phyloP scores from a whole-genome alignment of 1,284 basidiomycete genomes.

The Lentinus polychrous region DNA sequence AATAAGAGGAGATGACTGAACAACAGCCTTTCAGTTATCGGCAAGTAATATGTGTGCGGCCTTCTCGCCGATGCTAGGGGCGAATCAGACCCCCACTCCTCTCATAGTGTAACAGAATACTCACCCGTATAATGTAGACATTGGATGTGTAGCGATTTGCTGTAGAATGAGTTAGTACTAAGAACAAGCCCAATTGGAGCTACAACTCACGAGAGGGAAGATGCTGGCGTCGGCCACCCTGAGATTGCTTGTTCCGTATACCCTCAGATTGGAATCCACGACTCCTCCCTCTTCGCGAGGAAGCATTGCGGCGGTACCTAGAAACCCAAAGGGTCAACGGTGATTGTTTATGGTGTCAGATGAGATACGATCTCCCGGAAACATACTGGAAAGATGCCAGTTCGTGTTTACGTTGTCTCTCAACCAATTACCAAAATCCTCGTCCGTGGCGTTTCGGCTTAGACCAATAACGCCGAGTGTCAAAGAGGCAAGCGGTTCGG shows the following conservation, averaged over 20 bases:
- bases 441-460: neutral
- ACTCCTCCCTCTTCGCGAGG: conserved; percentile 22
- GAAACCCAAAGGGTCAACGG: neutral
- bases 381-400: neutral
- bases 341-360: neutral
- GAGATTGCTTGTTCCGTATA: conserved; percentile 31
- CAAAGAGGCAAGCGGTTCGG: neutral
- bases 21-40: too few relatives aligned
- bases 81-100: neutral
- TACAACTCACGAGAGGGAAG: conserved; percentile 20
- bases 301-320: conserved; percentile 22
- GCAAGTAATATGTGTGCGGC: neutral
- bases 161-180: neutral
- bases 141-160: neutral
- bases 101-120: neutral
- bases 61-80: neutral
- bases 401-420: neutral
- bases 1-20: too few relatives aligned
- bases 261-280: conserved; percentile 28
- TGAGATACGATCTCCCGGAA: neutral
- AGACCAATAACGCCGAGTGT: neutral
- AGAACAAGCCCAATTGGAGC: neutral
- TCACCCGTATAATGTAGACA: neutral
- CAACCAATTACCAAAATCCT: neutral
- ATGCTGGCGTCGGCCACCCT: conserved; percentile 31